phyloP scores from a whole-genome alignment of 352 stramenopile species.

The Sclerospora graminicola region DNA sequence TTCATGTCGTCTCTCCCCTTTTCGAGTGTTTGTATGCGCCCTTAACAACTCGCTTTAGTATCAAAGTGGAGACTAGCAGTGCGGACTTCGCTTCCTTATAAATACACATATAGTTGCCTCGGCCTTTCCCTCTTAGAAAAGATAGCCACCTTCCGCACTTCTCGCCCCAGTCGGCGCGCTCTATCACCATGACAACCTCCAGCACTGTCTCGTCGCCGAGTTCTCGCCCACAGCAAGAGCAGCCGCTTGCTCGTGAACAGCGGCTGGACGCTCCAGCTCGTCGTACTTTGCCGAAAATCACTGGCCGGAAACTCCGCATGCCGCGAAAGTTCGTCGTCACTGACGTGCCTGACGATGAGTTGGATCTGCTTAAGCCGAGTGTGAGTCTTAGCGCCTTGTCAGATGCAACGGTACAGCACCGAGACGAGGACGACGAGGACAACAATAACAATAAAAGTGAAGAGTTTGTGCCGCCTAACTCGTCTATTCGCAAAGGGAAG shows the following conservation, averaged over 20 bases:
- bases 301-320: constrained; percentile 39
- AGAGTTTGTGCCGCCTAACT: constrained; percentile 11
- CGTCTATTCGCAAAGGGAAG: constrained; percentile 33
- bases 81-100: constrained; percentile 2
- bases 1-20: constrained; percentile 10
- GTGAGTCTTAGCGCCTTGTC: background rate
- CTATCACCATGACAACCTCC: constrained; percentile 18
- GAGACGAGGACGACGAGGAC: constrained; percentile 8
- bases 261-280: constrained; percentile 13
- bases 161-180: constrained; percentile 3
- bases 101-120: too few species aligned
- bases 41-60: constrained; percentile 12
- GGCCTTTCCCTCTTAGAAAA: constrained; percentile 2
- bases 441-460: constrained; percentile 11
- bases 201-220: constrained; percentile 12
- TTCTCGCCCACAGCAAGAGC: constrained; percentile 2
- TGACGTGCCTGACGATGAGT: constrained; percentile 47
- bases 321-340: constrained; percentile 65
- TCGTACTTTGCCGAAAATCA: constrained; percentile 39
- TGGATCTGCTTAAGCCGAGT: constrained; percentile 4
- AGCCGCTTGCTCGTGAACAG: constrained; percentile 9
- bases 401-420: constrained; percentile 1
- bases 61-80: constrained; percentile 18
- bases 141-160: constrained; percentile 3
- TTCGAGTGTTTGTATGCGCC: constrained; percentile 12